Evolutionary conservation across 2,329 filamentous ascomycete species (phyloP).

Genomic region (Colletotrichum agaves): DNA sequence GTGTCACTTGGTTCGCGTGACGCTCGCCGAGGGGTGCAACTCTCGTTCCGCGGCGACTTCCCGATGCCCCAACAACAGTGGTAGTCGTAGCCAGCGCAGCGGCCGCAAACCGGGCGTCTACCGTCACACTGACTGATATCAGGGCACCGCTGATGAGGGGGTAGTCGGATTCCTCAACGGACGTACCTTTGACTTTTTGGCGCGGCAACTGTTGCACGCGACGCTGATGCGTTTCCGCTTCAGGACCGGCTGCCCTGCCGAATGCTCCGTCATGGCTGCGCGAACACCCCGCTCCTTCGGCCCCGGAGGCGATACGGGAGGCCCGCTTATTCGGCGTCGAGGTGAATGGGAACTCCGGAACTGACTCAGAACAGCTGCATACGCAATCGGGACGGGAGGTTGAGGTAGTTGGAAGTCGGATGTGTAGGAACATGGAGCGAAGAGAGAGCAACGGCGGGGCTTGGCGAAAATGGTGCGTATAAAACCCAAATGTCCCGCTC

Average conservation of each 20-base stretch:
- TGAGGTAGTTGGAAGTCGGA: background rate
- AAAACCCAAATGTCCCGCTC: background rate
- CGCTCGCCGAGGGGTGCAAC: background rate
- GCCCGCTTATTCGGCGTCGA: background rate
- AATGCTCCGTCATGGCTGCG: background rate
- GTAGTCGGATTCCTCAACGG: no score
- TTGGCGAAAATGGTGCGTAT: background rate
- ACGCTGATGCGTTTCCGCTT: slow-evolving; percentile 6
- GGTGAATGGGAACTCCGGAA: background rate
- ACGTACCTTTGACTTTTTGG: slow-evolving; percentile 2
- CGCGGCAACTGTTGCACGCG: slow-evolving; percentile 4
- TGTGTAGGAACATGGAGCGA: background rate
- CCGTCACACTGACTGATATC: background rate
- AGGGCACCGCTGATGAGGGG: background rate
- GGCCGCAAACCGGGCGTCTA: background rate
- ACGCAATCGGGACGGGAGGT: background rate
- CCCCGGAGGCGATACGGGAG: no score
- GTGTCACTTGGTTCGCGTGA: background rate
- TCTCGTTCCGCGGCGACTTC: background rate
- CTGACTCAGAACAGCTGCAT: no score
- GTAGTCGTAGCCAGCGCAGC: slow-evolving; percentile 1
- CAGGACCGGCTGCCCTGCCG: background rate
- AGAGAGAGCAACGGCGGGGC: background rate
- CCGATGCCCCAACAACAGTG: background rate
- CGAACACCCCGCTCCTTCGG: no score